Evolutionary conservation across 2,329 filamentous ascomycete species (phyloP), one percentile per base, ranked within the genome.

Genomic region (Fusarium multiceps): DNA sequence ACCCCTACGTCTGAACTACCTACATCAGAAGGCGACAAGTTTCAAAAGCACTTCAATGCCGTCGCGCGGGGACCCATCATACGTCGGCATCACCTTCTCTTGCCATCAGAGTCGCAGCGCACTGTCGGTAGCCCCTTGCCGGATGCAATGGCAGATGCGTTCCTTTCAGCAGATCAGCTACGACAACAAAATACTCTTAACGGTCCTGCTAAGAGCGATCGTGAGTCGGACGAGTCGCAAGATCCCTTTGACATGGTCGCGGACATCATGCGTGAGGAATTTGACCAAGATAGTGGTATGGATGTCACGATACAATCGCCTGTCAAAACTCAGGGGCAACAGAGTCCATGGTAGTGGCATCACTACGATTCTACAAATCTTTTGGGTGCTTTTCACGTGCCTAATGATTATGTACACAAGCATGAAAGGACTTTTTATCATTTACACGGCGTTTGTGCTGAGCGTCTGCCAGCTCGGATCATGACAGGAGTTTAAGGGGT

Each of bases 41-140:
- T 86, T 51, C 77, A 74, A 20, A 80, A 80, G n/a, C 85, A 87
- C 68, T 87, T 87, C 66, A 78, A 80, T 28, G 79, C 79, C 1
- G 78, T 86, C 41, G 81, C 79, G n/a, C 78, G 74, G 23, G 79
- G 80, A 72, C 75, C 54, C 42, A 69, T 71, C 7, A 71, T 74
- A 23, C 75, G 48, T 18, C 50, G 42, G 10, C 57, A 73, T n/a
- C 72, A 75, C 50, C 77, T 75, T 16, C 71, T 85, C 2, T 71
- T 85, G 4, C 83, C 82, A 7, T 81, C 79, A 20, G 78, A 76
- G 14, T 85, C 82, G 7, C 83, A 86, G 64, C 50, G 70, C 34
- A 69, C 59, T 12, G 34, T 64, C n/a, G 56, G 57, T 23, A 75
- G 73, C 40, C 75, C 75, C n/a, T 58, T 64, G n/a, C 61, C 68